Base-by-base conservation (phyloP, 2,329 filamentous ascomycete genomes). In the Trichoderma semiorbis region DNA sequence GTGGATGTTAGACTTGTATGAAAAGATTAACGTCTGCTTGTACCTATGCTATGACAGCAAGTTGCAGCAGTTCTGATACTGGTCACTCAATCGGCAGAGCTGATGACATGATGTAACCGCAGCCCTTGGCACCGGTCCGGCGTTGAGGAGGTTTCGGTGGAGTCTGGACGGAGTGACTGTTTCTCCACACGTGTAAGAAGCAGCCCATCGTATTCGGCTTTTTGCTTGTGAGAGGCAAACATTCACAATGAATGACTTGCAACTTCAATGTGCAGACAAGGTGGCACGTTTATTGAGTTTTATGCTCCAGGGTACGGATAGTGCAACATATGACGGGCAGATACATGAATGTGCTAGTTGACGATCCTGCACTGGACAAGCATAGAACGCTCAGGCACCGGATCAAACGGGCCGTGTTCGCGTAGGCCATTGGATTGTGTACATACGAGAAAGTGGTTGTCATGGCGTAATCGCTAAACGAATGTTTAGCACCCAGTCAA, bases 111-210 rank as follows among this genome's bases (percentile, higher is more conserved):
- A 69, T 69, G 67, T 69, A 69, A 69, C 67, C 39, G 39, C 26
- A 43, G 32, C 39, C 66, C 57, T 61, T 43, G 57, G 55, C 36
- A 50, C 57, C 57, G 57, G 57, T 62, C 57, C 67, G 67, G 67
- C 66, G 28, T 18, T 69, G 67, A 62, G 57, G 67, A 69, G 64
- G 16, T 21, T 34, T 43, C 39, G 39, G 67, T 58, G 67, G 67
- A 69, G 58, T 34, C 53, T 67, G 24, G 50, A 58, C 65, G 53
- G 67, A 53, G 57, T 21, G 55, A 61, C 39, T 62, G 67, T 53
- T 62, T 69, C 67, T 43, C 67, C 67, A 62, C 67, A 69, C 28
- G 39, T 28, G n/a, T 39, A 21, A 69, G 39, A 69, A 50, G 53
- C 28, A 43, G 55, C 24, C 55, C 55, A 12, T 60, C 65, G 55